Conservation (phyloP, 2,329 filamentous ascomycete genomes). For the Epichloe glyceriae region DNA sequence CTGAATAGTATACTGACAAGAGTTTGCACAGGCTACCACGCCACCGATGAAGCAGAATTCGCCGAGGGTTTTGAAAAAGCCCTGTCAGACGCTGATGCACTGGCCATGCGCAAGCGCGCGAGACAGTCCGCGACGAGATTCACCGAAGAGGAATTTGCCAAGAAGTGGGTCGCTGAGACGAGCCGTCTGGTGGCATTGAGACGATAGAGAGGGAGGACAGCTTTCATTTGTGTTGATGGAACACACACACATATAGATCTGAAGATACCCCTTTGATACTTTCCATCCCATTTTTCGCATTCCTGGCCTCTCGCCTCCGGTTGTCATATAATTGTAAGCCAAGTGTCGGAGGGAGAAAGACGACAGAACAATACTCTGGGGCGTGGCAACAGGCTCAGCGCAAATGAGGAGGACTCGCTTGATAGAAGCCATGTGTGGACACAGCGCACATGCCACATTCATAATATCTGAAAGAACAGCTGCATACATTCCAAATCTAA, state of each 20-base stretch:
- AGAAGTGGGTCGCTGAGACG: conserved; percentile 66
- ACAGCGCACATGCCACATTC: too few species aligned
- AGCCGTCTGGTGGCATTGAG: conserved; percentile 49
- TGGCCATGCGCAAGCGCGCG: conserved; percentile 64
- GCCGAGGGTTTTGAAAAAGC: conserved; percentile 70
- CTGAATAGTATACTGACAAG: not conserved
- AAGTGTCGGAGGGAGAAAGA: too few species aligned
- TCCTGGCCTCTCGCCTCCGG: not conserved
- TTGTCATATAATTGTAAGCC: not conserved
- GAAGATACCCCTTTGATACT: conserved; percentile 20
- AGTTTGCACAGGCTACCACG: conserved; percentile 58
- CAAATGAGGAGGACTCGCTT: too few species aligned
- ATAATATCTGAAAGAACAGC: too few species aligned
- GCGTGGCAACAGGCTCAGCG: too few species aligned
- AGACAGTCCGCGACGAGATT: conserved; percentile 71
- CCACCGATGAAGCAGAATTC: conserved; percentile 65
- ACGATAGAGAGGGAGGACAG: conserved; percentile 11
- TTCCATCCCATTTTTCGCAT: not conserved
- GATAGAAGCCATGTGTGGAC: too few species aligned
- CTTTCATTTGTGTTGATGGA: conserved; percentile 4
- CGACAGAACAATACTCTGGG: too few species aligned
- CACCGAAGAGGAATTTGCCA: conserved; percentile 73
- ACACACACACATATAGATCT: conserved; percentile 16
- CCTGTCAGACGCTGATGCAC: conserved; percentile 55
- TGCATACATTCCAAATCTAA: too few species aligned